phyloP scores from a whole-genome alignment of 129 eudicot species.

The Flaveria sonorensis region DNA sequence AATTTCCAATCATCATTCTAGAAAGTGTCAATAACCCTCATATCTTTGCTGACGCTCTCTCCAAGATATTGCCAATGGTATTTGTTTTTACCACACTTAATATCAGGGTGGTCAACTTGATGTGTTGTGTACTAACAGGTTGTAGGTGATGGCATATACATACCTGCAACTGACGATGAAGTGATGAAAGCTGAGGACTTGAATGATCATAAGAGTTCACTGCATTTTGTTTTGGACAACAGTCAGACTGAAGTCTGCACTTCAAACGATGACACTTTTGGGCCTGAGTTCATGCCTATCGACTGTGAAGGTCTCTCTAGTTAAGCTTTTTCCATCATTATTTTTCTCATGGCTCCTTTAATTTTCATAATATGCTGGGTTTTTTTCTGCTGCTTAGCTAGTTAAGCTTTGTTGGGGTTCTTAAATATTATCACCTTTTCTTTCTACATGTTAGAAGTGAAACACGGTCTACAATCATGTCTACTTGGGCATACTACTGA shows the following conservation, averaged over 20 bases:
- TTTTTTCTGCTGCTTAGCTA: neutral
- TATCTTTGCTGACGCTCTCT: neutral
- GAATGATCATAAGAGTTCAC: conserved; percentile 59
- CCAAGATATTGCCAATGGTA: conserved; percentile 1
- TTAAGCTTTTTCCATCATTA: neutral
- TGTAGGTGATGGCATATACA: conserved; percentile 85
- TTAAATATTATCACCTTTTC: neutral
- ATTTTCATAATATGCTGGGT: conserved; percentile 7
- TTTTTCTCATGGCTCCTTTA: conserved; percentile 9
- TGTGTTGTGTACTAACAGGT: conserved; percentile 52
- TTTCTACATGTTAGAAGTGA: conserved; percentile 20
- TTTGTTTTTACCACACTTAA: conserved; percentile 3
- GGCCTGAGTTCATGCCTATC: conserved; percentile 31
- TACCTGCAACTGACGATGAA: conserved; percentile 96
- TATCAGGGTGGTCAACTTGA: conserved; percentile 15
- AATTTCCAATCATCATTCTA: conserved; percentile 13
- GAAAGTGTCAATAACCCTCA: neutral
- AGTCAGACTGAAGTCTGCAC: conserved; percentile 41
- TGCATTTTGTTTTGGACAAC: conserved; percentile 36
- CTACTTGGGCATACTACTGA: conserved; percentile 24
- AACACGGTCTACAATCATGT: neutral
- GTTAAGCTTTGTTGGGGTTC: conserved; percentile 2
- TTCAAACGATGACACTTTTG: conserved; percentile 27
- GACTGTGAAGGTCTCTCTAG: conserved; percentile 38
- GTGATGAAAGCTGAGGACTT: conserved; percentile 79